These are phyloP conservation scores for Stentor coeruleus DNA, from an alignment of 73 alveolate species.

Conservation along the genomic window DNA sequence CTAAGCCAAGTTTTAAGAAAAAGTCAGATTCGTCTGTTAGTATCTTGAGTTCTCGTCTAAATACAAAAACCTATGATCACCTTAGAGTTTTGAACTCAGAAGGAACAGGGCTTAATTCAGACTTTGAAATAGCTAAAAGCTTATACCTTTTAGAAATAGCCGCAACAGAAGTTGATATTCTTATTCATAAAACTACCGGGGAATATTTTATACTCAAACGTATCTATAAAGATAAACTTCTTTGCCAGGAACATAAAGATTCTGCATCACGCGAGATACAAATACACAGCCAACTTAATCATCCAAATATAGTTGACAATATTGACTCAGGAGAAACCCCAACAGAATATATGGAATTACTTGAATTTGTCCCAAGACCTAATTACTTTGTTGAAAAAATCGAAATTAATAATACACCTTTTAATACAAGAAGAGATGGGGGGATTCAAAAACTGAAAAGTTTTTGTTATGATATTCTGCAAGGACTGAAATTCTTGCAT, in stretches of 20 bases:
- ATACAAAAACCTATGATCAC: not conserved
- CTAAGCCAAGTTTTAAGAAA: not conserved
- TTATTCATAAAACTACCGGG: not conserved
- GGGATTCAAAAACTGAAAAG: conserved; percentile 3
- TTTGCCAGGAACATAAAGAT: not conserved
- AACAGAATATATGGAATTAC: not conserved
- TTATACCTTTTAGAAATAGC: not conserved
- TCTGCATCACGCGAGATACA: conserved; percentile 45
- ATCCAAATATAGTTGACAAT: not conserved
- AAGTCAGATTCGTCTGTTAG: not conserved
- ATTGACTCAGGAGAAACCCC: not conserved
- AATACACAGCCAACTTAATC: conserved; percentile 34
- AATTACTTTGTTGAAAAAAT: not conserved
- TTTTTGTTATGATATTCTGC: not conserved
- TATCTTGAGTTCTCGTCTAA: not conserved
- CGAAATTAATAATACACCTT: conserved; percentile 1
- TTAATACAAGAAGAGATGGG: not conserved
- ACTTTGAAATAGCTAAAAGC: not conserved
- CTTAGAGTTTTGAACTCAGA: not conserved
- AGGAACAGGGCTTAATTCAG: not conserved
- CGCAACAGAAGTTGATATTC: not conserved
- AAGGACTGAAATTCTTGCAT: not conserved
- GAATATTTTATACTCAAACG: not conserved
- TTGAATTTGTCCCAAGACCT: not conserved
- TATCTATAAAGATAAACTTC: not conserved